Evolutionary conservation across 495 filamentous ascomycete genomes (phyloP).

Genomic region (Trichocladium antarcticum): DNA sequence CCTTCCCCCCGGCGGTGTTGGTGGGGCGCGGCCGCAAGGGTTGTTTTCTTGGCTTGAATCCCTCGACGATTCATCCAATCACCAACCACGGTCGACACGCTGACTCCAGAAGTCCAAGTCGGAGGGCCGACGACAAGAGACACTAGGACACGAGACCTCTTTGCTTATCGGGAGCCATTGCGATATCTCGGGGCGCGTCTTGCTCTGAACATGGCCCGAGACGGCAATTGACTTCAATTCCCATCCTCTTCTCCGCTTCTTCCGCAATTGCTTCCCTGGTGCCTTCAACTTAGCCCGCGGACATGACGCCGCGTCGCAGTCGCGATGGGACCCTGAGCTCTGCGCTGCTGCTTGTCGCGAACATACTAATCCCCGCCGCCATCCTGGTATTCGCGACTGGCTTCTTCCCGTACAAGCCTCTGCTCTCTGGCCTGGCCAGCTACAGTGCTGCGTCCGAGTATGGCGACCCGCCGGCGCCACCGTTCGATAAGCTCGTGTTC

Average conservation of each 20-base stretch:
- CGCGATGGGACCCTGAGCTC: constrained; percentile 27
- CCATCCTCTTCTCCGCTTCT: not conserved
- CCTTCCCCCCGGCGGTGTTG: not conserved
- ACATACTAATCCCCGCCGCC: constrained; percentile 65
- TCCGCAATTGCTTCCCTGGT: not conserved
- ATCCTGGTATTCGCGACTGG: constrained; percentile 77
- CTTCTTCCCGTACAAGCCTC: constrained; percentile 96
- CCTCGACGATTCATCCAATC: not conserved
- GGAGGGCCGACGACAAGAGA: not conserved
- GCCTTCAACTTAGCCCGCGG: not conserved
- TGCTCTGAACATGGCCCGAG: constrained; percentile 3
- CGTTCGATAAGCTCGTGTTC: constrained; percentile 85
- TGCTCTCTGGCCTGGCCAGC: constrained; percentile 69
- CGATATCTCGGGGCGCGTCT: not conserved
- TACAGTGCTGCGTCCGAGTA: constrained; percentile 40
- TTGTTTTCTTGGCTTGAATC: not conserved
- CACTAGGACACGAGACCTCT: not conserved
- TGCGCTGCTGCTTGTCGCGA: constrained; percentile 47
- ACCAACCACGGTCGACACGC: not conserved
- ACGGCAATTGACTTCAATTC: constrained; percentile 1
- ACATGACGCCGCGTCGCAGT: constrained; percentile 23
- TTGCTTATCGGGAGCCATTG: not conserved
- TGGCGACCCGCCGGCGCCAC: constrained; percentile 43
- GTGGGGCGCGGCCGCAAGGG: not conserved
- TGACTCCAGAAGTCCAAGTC: not conserved